Conservation (phyloP, 1,284 basidiomycete genomes). For the Boletus hoseneyae region DNA sequence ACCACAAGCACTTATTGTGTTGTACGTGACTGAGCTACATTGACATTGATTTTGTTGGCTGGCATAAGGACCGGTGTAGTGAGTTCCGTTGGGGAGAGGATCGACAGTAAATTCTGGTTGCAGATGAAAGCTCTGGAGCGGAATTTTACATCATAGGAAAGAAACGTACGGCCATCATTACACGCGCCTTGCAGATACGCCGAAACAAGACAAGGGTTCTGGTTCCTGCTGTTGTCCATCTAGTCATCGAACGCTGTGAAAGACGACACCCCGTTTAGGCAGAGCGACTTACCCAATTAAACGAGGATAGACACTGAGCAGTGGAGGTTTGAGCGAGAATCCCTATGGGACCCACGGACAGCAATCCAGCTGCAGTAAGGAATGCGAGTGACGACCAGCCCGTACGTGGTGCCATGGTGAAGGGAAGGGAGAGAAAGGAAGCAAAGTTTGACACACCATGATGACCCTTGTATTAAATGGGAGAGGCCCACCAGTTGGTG, state of each 20-base stretch:
- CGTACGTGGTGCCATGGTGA: slow-evolving; percentile 11
- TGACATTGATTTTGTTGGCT: slow-evolving; percentile 23
- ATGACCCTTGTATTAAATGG: background rate
- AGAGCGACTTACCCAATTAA: slow-evolving; percentile 24
- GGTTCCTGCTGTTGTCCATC: slow-evolving; percentile 33
- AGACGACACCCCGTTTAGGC: background rate
- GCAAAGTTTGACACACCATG: background rate
- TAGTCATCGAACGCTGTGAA: slow-evolving; percentile 7
- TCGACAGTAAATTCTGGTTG: slow-evolving; percentile 23
- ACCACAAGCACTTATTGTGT: slow-evolving; percentile 33
- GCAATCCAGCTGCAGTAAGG: slow-evolving; percentile 16
- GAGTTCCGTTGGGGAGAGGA: slow-evolving; percentile 10
- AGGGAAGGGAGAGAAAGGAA: background rate
- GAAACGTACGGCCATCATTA: slow-evolving; percentile 27
- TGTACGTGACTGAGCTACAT: slow-evolving; percentile 35
- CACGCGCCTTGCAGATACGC: slow-evolving; percentile 35
- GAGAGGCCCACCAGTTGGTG: slow-evolving; percentile 7
- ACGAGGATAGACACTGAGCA: slow-evolving; percentile 21
- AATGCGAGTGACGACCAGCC: slow-evolving; percentile 17
- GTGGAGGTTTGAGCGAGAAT: slow-evolving; percentile 23
- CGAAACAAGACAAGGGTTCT: slow-evolving; percentile 35
- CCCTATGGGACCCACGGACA: slow-evolving; percentile 13
- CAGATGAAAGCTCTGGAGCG: slow-evolving; percentile 2
- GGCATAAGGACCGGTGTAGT: slow-evolving; percentile 27
- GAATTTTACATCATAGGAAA: background rate